Evolutionary conservation across 257 asterid species (phyloP).

Genomic region (Anisodus tanguticus): DNA sequence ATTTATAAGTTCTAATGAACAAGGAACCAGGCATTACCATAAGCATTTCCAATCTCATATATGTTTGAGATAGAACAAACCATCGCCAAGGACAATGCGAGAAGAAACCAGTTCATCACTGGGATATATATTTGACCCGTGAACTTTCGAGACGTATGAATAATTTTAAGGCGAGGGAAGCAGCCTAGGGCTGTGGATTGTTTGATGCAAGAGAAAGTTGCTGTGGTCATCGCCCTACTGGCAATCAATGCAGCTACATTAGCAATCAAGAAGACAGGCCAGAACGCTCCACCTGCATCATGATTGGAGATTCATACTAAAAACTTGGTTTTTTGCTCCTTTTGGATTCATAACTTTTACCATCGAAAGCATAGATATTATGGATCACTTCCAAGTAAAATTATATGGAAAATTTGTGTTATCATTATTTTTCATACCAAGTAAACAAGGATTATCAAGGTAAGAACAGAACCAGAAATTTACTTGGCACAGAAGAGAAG

Average conservation of each 20-base stretch:
- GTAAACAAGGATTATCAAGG: conserved; percentile 17
- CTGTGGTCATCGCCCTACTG: conserved; percentile 94
- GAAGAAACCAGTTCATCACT: conserved; percentile 93
- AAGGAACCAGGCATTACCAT: conserved; percentile 62
- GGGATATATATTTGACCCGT: conserved; percentile 99
- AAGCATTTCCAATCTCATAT: conserved; percentile 97
- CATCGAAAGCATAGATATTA: background rate
- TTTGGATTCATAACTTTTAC: conserved; percentile 12
- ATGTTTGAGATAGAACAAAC: conserved; percentile 87
- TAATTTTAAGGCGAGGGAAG: conserved; percentile 93
- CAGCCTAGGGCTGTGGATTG: conserved; percentile 97
- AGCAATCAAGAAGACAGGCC: conserved; percentile 92
- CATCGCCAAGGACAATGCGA: conserved; percentile 70
- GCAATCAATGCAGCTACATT: conserved; percentile 93
- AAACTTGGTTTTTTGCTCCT: conserved; percentile 13
- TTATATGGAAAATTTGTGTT: background rate
- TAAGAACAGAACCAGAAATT: conserved; percentile 29
- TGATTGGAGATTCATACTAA: conserved; percentile 34
- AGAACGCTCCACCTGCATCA: conserved; percentile 84
- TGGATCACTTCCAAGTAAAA: background rate
- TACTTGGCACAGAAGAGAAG: conserved; percentile 95
- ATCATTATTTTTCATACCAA: background rate
- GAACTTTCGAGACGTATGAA: conserved; percentile 91
- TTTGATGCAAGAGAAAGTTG: conserved; percentile 91
- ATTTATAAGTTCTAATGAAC: conserved; percentile 10